Evolutionary conservation across 768 basidiomycete species (phyloP).

Genomic region (Kockovaella imperatae): DNA sequence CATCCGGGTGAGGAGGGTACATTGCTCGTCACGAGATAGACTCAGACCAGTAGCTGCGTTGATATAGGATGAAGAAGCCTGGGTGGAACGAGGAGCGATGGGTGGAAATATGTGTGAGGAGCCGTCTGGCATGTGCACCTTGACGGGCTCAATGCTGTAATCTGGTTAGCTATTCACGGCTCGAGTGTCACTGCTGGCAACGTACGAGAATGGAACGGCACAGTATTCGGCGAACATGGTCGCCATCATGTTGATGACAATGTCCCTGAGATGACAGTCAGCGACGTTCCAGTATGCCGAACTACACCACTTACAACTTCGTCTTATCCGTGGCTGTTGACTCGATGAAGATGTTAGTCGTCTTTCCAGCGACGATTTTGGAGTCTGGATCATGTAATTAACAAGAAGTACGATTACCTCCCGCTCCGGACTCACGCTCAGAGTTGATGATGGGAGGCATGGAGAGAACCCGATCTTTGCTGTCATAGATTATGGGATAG

Average conservation of each 20-base stretch:
- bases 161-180: not conserved
- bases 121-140: slow-evolving; percentile 70
- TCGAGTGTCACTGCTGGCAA: slow-evolving; percentile 1
- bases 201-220: slow-evolving; percentile 82
- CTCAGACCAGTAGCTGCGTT: slow-evolving; percentile 89
- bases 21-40: slow-evolving; percentile 60
- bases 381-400: slow-evolving; percentile 51
- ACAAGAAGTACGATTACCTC: not conserved
- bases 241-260: slow-evolving; percentile 86
- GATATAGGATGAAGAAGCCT: slow-evolving; percentile 78
- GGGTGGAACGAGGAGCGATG: slow-evolving; percentile 61
- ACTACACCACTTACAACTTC: slow-evolving; percentile 54
- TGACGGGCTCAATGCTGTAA: slow-evolving; percentile 83
- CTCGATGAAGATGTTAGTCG: slow-evolving; percentile 91
- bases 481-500: slow-evolving; percentile 96
- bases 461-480: slow-evolving; percentile 74
- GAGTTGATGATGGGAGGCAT: slow-evolving; percentile 79
- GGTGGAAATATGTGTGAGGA: slow-evolving; percentile 69
- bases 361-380: slow-evolving; percentile 82
- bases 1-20: slow-evolving; percentile 74
- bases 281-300: not conserved
- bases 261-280: slow-evolving; percentile 48
- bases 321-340: slow-evolving; percentile 94
- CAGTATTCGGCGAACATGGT: slow-evolving; percentile 99
- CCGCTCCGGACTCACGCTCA: slow-evolving; percentile 27